Conservation (phyloP, 2,329 filamentous ascomycete species). For the Aureobasidium subglaciale region DNA sequence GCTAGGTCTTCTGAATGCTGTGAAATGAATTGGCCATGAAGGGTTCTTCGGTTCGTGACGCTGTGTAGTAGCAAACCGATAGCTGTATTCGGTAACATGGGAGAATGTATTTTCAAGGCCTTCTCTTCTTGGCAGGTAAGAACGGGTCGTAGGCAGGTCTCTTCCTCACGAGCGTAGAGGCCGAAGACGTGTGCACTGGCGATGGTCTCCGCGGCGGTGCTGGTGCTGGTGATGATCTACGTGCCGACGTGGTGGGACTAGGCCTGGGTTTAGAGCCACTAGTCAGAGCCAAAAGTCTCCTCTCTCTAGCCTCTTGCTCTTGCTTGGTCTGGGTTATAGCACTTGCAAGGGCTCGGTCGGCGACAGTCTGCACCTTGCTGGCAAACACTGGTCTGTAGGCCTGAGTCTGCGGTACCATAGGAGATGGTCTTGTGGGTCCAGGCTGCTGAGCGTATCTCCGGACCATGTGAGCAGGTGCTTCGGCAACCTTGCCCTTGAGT, state of each 20-base stretch:
- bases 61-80: neutral
- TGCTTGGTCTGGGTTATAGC: neutral
- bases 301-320: constrained; percentile 12
- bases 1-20: too few species aligned
- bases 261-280: neutral
- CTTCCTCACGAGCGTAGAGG: constrained; percentile 3
- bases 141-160: constrained; percentile 16
- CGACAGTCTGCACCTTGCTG: neutral
- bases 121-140: constrained; percentile 17
- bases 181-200: constrained; percentile 25
- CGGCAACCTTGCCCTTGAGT: constrained; percentile 29
- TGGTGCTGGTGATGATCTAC: constrained; percentile 6
- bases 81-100: neutral
- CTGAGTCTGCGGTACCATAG: neutral
- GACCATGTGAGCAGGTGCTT: constrained; percentile 49
- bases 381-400: constrained; percentile 4
- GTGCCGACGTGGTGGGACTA: neutral
- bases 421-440: neutral
- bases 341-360: neutral
- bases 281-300: constrained; percentile 5
- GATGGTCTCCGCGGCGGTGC: neutral
- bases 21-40: too few species aligned
- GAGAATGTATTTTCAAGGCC: neutral
- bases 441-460: constrained; percentile 36
- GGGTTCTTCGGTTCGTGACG: too few species aligned